phyloP scores from a whole-genome alignment of 164 flowering plant genomes.

The Magnolia kwangsiensis region DNA sequence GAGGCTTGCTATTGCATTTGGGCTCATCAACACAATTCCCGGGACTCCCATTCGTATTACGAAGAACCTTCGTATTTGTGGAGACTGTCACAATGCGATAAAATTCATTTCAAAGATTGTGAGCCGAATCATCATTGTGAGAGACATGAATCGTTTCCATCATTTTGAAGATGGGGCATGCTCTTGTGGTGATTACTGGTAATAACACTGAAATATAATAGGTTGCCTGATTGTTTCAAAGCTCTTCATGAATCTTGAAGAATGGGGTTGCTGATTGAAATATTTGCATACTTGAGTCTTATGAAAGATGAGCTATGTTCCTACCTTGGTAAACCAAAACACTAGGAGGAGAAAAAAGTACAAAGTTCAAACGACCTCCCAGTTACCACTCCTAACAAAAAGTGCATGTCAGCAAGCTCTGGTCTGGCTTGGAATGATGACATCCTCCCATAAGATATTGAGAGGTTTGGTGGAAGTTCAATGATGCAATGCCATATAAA shows the following conservation, averaged over 20 bases:
- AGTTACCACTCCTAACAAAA: not conserved
- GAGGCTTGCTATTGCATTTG: constrained; percentile 19
- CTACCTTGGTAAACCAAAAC: not conserved
- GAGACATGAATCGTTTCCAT: constrained; percentile 22
- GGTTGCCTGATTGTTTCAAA: not conserved
- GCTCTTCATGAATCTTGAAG: not conserved
- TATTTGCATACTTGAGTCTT: not conserved
- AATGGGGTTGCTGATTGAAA: not conserved
- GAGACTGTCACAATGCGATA: constrained; percentile 21
- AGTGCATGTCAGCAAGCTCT: not conserved
- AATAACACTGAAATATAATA: not conserved
- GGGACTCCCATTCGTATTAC: constrained; percentile 19
- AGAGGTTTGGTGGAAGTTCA: not conserved
- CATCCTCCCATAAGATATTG: not conserved
- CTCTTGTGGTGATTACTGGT: constrained; percentile 21
- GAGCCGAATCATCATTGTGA: constrained; percentile 15
- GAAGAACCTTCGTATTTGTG: constrained; percentile 20
- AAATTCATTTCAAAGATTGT: constrained; percentile 19
- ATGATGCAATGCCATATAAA: not conserved
- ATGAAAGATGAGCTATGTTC: not conserved
- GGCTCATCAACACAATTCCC: constrained; percentile 4
- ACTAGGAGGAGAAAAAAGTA: not conserved
- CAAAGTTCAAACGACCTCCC: not conserved
- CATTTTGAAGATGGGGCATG: constrained; percentile 15
- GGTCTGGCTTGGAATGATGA: not conserved